A percentile compares a stretch with the other conserved stretches of the same genome.
phyloP scores from a whole-genome alignment of 495 filamentous ascomycete species.

The Podospora pseudocomata region DNA sequence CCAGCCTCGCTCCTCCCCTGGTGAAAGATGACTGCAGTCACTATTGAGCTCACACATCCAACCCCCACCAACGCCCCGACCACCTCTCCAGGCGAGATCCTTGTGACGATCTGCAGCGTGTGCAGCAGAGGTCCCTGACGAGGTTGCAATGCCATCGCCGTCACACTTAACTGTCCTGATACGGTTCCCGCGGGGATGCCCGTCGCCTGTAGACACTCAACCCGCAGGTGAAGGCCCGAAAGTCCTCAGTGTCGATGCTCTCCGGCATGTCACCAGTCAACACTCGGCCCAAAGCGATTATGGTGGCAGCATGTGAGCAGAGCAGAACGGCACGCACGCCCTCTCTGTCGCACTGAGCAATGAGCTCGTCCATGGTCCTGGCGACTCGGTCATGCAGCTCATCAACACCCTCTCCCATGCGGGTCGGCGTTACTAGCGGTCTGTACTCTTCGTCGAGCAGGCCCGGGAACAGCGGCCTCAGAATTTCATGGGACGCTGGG shows the following conservation, averaged over 20 bases:
- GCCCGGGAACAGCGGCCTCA: slow-evolving; percentile 63
- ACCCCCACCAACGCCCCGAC: slow-evolving; percentile 68
- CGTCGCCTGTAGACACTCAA: slow-evolving; percentile 55
- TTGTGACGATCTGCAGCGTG: slow-evolving; percentile 31
- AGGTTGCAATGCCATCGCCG: background rate
- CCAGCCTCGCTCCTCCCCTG: slow-evolving; percentile 87
- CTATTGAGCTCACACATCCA: slow-evolving; percentile 80
- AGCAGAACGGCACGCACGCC: slow-evolving; percentile 66
- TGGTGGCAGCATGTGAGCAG: slow-evolving; percentile 84
- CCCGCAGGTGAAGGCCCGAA: slow-evolving; percentile 80
- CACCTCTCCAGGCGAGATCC: slow-evolving; percentile 53
- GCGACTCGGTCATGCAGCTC: slow-evolving; percentile 79
- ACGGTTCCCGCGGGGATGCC: background rate
- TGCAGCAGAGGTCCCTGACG: slow-evolving; percentile 25
- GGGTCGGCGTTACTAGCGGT: slow-evolving; percentile 60
- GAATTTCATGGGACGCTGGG: slow-evolving; percentile 56
- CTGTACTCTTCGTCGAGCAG: slow-evolving; percentile 51
- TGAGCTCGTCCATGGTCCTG: slow-evolving; percentile 63
- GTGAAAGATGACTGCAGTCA: slow-evolving; percentile 70
- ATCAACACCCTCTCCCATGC: slow-evolving; percentile 69
- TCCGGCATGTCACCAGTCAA: slow-evolving; percentile 74
- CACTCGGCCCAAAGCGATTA: slow-evolving; percentile 79
- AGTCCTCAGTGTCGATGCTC: slow-evolving; percentile 68
- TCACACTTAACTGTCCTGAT: slow-evolving; percentile 18
- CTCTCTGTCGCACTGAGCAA: slow-evolving; percentile 63